Base-by-base conservation (phyloP, 2,329 filamentous ascomycete species). In the Colletotrichum truncatum region DNA sequence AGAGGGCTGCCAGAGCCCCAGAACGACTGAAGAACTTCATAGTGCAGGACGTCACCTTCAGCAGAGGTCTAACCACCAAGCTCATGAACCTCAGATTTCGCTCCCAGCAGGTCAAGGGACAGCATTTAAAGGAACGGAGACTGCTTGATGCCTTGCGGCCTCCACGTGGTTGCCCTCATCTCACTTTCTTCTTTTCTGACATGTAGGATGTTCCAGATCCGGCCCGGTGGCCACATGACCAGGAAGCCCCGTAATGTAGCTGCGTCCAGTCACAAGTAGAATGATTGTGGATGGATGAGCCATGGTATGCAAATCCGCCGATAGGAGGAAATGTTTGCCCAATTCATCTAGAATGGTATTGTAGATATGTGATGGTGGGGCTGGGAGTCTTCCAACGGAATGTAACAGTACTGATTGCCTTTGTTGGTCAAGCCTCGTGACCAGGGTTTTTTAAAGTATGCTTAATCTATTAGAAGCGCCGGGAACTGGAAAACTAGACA, bases 21-120 rank as follows among this genome's bases (percentile, higher is more conserved):
- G 34, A 41, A 41, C 58, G 54, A 26, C 64, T 59, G 54, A 68
- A 65, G 30, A 62, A 36, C 60, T 55, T 66, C 67, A 68, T 68
- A 23, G 21, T 64, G 53, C 36, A 46, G 36, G 38, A 46, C 34
- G 49, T 59, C 34, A 55, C 52, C 16, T 30, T 62, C 21, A 49
- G 55, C 14, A 49, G 23, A 61, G 39, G 56, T 65, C 49, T 62
- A 51, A 23, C 41, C 54, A 36, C 41, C 49, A 49, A 53, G n/a
- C n/a, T n/a, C n/a, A n/a, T n/a, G n/a, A 45, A 23, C 10, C 18
- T 34, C 32, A 18, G 2, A n/a, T 23, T 1, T 3, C n/a, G 23
- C 3, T 16, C 46, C 23, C 6, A 18, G 26, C 7, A 11, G 28
- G 18, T 14, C 10, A 11, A 43, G 39, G 32, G 16, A n/a, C 34